Evolutionary conservation across 2,329 filamentous ascomycete genomes (phyloP), one percentile per base, ranked within the genome.

Genomic region (Aureobasidium sp.): DNA sequence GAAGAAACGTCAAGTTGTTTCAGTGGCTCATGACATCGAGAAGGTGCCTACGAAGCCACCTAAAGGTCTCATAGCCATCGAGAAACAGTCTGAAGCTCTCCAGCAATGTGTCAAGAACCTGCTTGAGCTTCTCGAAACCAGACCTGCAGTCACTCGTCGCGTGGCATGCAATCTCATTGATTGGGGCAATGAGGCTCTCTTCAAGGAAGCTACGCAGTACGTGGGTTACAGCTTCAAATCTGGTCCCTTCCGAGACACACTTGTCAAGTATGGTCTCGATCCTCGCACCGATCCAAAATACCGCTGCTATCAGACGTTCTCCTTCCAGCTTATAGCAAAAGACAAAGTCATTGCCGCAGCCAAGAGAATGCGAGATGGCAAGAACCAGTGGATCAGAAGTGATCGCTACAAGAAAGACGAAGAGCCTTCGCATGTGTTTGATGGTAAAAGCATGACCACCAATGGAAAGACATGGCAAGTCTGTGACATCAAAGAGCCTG

Each of bases 381-480:
- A 52, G 25, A 60, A 62, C 29, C 44, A 57, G 27, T 64, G 63
- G 63, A 49, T 59, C 42, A 58, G 63, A 39, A 52, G 59, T n/a
- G 64, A 62, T 44, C 58, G 58, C 27, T 60, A 57, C 49, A 42
- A 47, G 59, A 62, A 62, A 55, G 62, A 57, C 14, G 49, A 61
- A 41, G 55, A 62, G 48, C 53, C 52, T 20, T 87, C 81, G 59
- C 92, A 97, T 73, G 78, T 93, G 1, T 97, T 97, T 74, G 90
- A 95, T 64, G 93, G 93, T 51, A 80, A 85, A 63, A 82, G 82
- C 2, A 84, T 93, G 61, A 84, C 85, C 17, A 83, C 84, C 1
- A 91, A 96, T 69, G 91, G 91, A 42, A 94, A 94, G 69, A 87
- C 94, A 55, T 99, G 91, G 88, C 94, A 97, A 78, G 83, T 95